Percentiles rank a stretch among this genome's conserved stretches.
Conservation (phyloP, 139 green algal species). For the Eudorina sp. region DNA sequence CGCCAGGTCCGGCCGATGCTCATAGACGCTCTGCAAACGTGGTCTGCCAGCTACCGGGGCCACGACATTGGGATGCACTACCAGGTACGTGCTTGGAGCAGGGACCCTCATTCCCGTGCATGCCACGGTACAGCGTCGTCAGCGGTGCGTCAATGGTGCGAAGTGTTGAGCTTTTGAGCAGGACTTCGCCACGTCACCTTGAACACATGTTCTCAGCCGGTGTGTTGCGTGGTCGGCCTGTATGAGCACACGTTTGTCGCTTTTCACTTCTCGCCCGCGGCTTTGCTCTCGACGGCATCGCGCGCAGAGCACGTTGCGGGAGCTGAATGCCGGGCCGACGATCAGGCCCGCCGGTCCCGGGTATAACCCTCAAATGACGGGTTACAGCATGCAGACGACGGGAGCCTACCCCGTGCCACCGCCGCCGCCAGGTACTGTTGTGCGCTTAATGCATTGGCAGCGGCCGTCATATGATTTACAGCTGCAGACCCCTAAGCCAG, state of each 20-base stretch:
- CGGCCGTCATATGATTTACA: too few species aligned
- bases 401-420: slow-evolving; percentile 6
- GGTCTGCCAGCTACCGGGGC: slow-evolving; percentile 6
- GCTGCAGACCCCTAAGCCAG: too few species aligned
- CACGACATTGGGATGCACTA: slow-evolving; percentile 39
- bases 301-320: slow-evolving; percentile 6
- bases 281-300: background rate
- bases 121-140: too few species aligned
- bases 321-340: background rate
- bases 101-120: too few species aligned
- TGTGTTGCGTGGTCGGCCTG: too few species aligned
- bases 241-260: too few species aligned
- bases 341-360: background rate
- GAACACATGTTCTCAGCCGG: too few species aligned
- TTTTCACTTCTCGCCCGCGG: background rate
- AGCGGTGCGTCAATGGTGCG: too few species aligned
- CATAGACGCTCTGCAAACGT: background rate
- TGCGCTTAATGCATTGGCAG: too few species aligned
- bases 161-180: too few species aligned
- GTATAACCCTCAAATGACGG: slow-evolving; percentile 1
- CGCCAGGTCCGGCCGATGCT: slow-evolving; percentile 28
- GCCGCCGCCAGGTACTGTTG: background rate
- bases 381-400: background rate
- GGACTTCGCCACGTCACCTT: too few species aligned
- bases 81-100: background rate